Evolutionary conservation across 1,284 basidiomycete genomes (phyloP).

Genomic region (Ceratobasidium sp.): DNA sequence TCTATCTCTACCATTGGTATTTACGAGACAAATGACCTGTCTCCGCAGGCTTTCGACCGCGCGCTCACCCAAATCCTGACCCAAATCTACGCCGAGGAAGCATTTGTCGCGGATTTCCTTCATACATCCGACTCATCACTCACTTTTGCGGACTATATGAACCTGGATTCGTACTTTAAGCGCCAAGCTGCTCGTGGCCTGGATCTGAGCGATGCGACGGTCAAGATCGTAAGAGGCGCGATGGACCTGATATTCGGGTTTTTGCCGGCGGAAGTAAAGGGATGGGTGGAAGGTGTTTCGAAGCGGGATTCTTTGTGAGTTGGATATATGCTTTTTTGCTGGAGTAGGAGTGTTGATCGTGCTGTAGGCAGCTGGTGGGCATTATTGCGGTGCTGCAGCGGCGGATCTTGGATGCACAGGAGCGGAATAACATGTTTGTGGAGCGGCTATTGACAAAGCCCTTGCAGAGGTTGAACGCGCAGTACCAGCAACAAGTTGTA

Average conservation of each 20-base stretch:
- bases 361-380: slow-evolving; percentile 84
- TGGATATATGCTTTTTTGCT: too few species aligned
- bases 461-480: slow-evolving; percentile 76
- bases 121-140: slow-evolving; percentile 90
- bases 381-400: slow-evolving; percentile 85
- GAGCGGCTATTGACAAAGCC: slow-evolving; percentile 83
- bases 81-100: slow-evolving; percentile 84
- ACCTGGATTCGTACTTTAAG: slow-evolving; percentile 93
- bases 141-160: slow-evolving; percentile 97
- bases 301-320: slow-evolving; percentile 84
- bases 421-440: slow-evolving; percentile 82
- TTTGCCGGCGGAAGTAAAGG: slow-evolving; percentile 84
- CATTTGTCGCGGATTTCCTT: slow-evolving; percentile 92
- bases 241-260: slow-evolving; percentile 98
- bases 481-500: slow-evolving; percentile 85
- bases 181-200: slow-evolving; percentile 85
- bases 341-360: neutral
- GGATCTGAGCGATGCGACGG: slow-evolving; percentile 75
- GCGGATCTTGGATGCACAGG: slow-evolving; percentile 83
- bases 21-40: neutral
- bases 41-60: slow-evolving; percentile 75
- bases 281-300: slow-evolving; percentile 85
- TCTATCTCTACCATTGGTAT: neutral
- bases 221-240: slow-evolving; percentile 85
- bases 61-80: slow-evolving; percentile 84